Percentiles rank a stretch among this genome's conserved stretches.
phyloP scores from a whole-genome alignment of 2,329 filamentous ascomycete genomes.

The Rhynchosporium agropyri region DNA sequence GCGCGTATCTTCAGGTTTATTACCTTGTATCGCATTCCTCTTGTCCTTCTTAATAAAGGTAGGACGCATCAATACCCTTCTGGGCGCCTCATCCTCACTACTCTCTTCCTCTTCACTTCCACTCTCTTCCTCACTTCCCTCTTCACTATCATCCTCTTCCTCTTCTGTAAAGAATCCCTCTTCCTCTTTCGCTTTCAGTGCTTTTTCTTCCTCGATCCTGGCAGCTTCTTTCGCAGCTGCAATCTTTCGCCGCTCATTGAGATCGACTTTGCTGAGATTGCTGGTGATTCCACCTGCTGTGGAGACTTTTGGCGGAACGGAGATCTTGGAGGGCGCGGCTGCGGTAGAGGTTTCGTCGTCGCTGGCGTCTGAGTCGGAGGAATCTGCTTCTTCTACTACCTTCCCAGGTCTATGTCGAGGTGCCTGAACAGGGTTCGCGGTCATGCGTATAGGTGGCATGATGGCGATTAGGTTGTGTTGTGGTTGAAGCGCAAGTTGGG shows the following conservation, averaged over 20 bases:
- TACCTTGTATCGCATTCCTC: constrained; percentile 42
- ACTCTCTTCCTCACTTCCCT: constrained; percentile 42
- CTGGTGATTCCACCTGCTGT: constrained; percentile 61
- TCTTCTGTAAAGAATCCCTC: constrained; percentile 62
- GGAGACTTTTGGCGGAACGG: constrained; percentile 59
- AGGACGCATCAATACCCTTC: constrained; percentile 61
- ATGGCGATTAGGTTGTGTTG: not conserved
- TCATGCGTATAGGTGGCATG: constrained; percentile 84
- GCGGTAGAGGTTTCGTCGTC: constrained; percentile 47
- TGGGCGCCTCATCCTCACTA: constrained; percentile 60
- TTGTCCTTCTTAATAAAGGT: constrained; percentile 65
- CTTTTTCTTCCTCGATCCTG: constrained; percentile 51
- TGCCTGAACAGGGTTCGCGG: constrained; percentile 81
- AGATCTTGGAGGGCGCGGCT: constrained; percentile 43
- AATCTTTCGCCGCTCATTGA: constrained; percentile 51
- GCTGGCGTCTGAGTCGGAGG: constrained; percentile 55
- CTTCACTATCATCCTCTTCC: constrained; percentile 43
- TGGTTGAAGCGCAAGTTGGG: not conserved
- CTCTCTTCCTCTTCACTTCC: constrained; percentile 44
- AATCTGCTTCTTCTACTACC: constrained; percentile 53
- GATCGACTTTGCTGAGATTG: constrained; percentile 55
- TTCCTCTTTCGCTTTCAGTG: constrained; percentile 50
- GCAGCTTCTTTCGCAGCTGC: constrained; percentile 52
- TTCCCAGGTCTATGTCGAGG: constrained; percentile 88
- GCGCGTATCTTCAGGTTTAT: constrained; percentile 39